A percentile compares a stretch with the other conserved stretches of the same genome.
Conservation (phyloP, 192 early-diverging fungal species). For the Entomortierella parvispora region DNA sequence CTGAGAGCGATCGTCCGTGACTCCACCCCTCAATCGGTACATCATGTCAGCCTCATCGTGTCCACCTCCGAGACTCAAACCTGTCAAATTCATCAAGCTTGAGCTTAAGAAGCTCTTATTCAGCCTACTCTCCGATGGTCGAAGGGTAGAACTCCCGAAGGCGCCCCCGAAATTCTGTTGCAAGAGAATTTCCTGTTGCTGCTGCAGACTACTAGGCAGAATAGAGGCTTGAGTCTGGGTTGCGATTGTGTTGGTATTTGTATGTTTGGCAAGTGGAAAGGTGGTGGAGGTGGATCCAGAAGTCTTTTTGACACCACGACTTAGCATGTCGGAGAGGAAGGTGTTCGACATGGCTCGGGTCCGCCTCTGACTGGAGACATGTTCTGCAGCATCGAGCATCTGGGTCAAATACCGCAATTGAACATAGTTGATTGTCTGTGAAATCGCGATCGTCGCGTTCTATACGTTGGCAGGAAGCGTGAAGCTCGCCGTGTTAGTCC, state of each 20-base stretch:
- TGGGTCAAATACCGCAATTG: constrained; percentile 48
- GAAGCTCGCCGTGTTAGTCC: neutral
- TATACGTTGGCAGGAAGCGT: neutral
- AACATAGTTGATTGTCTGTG: constrained; percentile 48
- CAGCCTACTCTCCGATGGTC: constrained; percentile 12
- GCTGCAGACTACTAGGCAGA: constrained; percentile 10
- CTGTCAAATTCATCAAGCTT: constrained; percentile 22
- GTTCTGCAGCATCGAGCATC: constrained; percentile 46
- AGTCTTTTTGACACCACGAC: constrained; percentile 44
- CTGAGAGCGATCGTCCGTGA: constrained; percentile 29
- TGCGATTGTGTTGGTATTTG: constrained; percentile 14
- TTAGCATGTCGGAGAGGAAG: constrained; percentile 49
- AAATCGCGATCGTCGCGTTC: constrained; percentile 44
- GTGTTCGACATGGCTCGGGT: constrained; percentile 46
- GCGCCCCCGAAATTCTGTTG: constrained; percentile 6
- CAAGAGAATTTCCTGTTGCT: constrained; percentile 12
- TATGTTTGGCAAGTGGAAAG: too few relatives aligned
- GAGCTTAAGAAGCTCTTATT: constrained; percentile 23
- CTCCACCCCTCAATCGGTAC: constrained; percentile 29
- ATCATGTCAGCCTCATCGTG: constrained; percentile 2
- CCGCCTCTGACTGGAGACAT: constrained; percentile 38
- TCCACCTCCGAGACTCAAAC: neutral
- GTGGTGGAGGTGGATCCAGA: constrained; percentile 12
- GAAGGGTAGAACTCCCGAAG: neutral
- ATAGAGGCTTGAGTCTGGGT: constrained; percentile 27